phyloP scores from a whole-genome alignment of 2,329 filamentous ascomycete species.

The Pseudogymnoascus sp. region DNA sequence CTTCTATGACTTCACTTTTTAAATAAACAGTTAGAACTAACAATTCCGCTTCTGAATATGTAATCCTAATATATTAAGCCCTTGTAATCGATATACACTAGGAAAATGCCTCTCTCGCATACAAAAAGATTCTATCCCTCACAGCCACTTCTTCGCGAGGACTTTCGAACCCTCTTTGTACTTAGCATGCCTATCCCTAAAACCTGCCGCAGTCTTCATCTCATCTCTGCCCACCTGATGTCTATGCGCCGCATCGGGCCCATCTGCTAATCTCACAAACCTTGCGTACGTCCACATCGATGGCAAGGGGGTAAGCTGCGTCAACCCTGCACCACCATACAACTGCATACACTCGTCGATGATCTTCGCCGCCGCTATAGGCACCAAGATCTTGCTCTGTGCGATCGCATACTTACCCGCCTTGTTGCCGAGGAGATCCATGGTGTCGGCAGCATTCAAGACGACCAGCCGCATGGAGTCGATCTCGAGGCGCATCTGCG shows the following conservation, averaged over 20 bases:
- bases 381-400: constrained; percentile 38
- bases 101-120: no score
- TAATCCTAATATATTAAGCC: no score
- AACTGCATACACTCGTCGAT: constrained; percentile 41
- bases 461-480: constrained; percentile 37
- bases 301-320: constrained; percentile 37
- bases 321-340: constrained; percentile 37
- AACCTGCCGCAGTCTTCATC: constrained; percentile 35
- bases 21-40: no score
- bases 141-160: not conserved
- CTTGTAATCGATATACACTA: no score
- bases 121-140: no score
- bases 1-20: no score
- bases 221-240: constrained; percentile 39
- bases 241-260: constrained; percentile 37
- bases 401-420: constrained; percentile 37
- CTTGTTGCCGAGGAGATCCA: constrained; percentile 37
- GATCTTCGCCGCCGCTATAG: constrained; percentile 34
- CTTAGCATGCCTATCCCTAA: constrained; percentile 30
- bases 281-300: constrained; percentile 40
- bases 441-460: constrained; percentile 37
- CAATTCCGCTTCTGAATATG: no score
- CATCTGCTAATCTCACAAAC: constrained; percentile 38
- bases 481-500: constrained; percentile 37
- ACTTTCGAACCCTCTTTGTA: constrained; percentile 26